Percentiles rank a stretch among this genome's conserved stretches.
Conservation (phyloP, 2,329 filamentous ascomycete species). For the Neofusicoccum cordaticola region DNA sequence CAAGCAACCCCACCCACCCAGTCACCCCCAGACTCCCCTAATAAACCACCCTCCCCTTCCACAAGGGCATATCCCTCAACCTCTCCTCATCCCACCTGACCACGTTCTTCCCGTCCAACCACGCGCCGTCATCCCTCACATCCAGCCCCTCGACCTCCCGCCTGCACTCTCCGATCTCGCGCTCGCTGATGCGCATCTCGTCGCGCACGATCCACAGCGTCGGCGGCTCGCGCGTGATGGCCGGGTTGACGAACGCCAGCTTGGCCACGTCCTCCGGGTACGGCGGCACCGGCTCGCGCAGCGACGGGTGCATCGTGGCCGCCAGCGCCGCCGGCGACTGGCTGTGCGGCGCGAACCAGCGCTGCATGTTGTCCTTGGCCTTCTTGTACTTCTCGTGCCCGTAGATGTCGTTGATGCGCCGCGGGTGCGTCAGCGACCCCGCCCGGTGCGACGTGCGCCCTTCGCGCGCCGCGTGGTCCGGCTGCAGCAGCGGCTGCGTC, state of each 20-base stretch:
- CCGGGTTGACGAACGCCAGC: conserved; percentile 45
- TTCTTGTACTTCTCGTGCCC: not conserved
- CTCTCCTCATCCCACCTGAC: conserved; percentile 44
- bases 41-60: conserved; percentile 36
- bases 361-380: not conserved
- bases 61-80: conserved; percentile 44
- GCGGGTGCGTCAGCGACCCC: not conserved
- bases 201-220: conserved; percentile 48
- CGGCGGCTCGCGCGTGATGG: conserved; percentile 42
- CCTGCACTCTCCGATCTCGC: conserved; percentile 42
- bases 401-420: conserved; percentile 12
- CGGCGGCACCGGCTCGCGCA: conserved; percentile 8
- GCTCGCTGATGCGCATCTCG: conserved; percentile 41
- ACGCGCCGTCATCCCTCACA: conserved; percentile 46
- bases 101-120: conserved; percentile 45
- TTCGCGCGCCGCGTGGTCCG: conserved; percentile 1
- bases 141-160: conserved; percentile 35
- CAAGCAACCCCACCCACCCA: no score
- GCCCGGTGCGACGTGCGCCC: not conserved
- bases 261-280: conserved; percentile 33
- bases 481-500: conserved; percentile 6
- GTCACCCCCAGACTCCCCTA: conserved; percentile 16
- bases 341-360: conserved; percentile 16
- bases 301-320: conserved; percentile 3
- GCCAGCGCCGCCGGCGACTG: conserved; percentile 11